Base-by-base conservation (phyloP, 805 yeast species). In the Pichia deserticola region DNA sequence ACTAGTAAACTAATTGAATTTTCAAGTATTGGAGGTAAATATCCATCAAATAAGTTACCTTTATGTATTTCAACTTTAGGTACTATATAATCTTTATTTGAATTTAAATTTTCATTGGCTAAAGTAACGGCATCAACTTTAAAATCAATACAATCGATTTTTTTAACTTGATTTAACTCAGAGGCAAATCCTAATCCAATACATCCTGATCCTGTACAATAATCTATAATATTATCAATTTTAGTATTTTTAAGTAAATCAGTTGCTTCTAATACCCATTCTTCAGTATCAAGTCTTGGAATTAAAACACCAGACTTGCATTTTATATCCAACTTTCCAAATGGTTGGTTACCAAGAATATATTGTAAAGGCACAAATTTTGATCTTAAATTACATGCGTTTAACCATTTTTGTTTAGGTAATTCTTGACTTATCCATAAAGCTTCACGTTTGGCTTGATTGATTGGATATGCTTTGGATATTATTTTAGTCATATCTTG, bases 261-360 rank as follows among this genome's bases (percentile, higher is more conserved):
- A 8, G 69, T 64, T 25, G 85, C 61, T 48, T 72, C 73, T 32
- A 68, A 36, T 9, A 77, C 70, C 97, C 97, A 92, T 60, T 89
- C 96, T 63, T 92, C 98, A 0, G 99, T 92, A 62, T 92, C 99
- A 85, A 92, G 82, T 45, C 99, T 68, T 0, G 99, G 98, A 30
- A 92, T 90, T 52, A 92, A 68, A 2, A 89, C 97, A 0, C 81
- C 81, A 1, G 69, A 70, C 32, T 65, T 58, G 58, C 96, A 87
- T 29, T 58, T 50, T 5, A 92, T 74, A 11, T 77, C 78, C 44
- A 92, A 61, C 3, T 63, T 59, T 0, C 93, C 95, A 70, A 92
- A 92, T 1, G 98, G 98, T 66, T 90, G 97, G 0, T 80, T 67
- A 0, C 93, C 89, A 9, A 92, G 68, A 10, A 92, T 78, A 63